A percentile compares a stretch with the other conserved stretches of the same genome.
Evolutionary conservation across 169 alveolate species (phyloP).

Genomic region (Babesia divergens): DNA sequence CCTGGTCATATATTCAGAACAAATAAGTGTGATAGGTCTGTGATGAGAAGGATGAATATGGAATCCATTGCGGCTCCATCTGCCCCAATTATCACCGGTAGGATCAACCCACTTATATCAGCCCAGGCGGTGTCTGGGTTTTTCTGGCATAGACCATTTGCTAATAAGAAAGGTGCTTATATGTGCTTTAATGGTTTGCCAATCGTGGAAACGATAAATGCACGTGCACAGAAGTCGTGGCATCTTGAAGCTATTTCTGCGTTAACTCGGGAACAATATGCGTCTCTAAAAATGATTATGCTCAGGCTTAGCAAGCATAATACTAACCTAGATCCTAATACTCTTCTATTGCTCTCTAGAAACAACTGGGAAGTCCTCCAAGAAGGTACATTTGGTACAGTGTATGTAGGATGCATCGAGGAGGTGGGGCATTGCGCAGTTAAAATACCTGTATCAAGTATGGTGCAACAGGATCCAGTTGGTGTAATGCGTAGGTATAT

Average conservation of each 20-base stretch:
- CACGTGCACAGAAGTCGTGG: conserved; percentile 58
- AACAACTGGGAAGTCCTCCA: conserved; percentile 65
- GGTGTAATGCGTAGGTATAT: conserved; percentile 84
- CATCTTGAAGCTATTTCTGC: conserved; percentile 60
- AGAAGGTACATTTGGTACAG: conserved; percentile 82
- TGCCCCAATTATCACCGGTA: not conserved
- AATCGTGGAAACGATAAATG: conserved; percentile 29
- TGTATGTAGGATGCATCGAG: conserved; percentile 73
- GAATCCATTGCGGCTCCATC: not conserved
- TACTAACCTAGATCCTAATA: conserved; percentile 51
- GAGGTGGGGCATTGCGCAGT: conserved; percentile 75
- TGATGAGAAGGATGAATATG: not conserved
- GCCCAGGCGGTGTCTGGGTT: not conserved
- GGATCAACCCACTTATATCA: not conserved
- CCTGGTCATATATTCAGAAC: not conserved
- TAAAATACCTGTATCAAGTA: conserved; percentile 81
- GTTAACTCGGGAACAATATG: conserved; percentile 31
- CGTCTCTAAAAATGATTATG: conserved; percentile 51
- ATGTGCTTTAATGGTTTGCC: conserved; percentile 29
- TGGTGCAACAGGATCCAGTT: conserved; percentile 80
- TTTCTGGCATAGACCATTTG: conserved; percentile 57
- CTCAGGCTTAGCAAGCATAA: conserved; percentile 22
- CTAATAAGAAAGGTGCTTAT: not conserved
- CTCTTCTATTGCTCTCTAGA: conserved; percentile 18
- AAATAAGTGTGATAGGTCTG: not conserved